phyloP scores from a whole-genome alignment of 768 basidiomycete species.

The Lentinula aciculospora region DNA sequence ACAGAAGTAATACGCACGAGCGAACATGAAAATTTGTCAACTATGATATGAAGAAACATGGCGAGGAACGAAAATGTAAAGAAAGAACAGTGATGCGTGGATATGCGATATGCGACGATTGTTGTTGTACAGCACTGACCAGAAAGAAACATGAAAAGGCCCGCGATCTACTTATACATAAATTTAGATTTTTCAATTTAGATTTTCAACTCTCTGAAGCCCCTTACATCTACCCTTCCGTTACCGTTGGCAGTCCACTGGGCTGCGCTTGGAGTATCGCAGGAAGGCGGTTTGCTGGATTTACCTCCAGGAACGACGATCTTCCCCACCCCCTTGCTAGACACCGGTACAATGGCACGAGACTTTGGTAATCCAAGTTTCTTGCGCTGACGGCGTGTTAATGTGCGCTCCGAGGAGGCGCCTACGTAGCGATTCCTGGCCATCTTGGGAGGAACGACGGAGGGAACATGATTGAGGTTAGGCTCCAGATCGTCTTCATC shows the following conservation, averaged over 20 bases:
- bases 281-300: constrained; percentile 24
- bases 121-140: not conserved
- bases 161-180: not conserved
- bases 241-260: constrained; percentile 51
- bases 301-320: constrained; percentile 66
- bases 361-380: constrained; percentile 61
- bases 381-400: constrained; percentile 69
- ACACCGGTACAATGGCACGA: constrained; percentile 29
- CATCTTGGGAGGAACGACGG: not conserved
- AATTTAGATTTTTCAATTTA: too few relatives aligned
- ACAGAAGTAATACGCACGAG: too few relatives aligned
- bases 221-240: constrained; percentile 51
- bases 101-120: not conserved
- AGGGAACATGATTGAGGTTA: constrained; percentile 10
- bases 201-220: constrained; percentile 56
- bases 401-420: constrained; percentile 26
- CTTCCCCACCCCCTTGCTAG: constrained; percentile 45
- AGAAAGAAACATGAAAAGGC: not conserved
- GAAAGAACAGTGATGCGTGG: not conserved
- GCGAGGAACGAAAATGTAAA: not conserved
- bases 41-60: too few relatives aligned
- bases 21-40: too few relatives aligned
- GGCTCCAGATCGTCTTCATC: constrained; percentile 14
- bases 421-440: not conserved
- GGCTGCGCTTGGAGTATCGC: constrained; percentile 20